Conservation (phyloP, 192 early-diverging fungal species). For the Allomyces arbusculus region DNA sequence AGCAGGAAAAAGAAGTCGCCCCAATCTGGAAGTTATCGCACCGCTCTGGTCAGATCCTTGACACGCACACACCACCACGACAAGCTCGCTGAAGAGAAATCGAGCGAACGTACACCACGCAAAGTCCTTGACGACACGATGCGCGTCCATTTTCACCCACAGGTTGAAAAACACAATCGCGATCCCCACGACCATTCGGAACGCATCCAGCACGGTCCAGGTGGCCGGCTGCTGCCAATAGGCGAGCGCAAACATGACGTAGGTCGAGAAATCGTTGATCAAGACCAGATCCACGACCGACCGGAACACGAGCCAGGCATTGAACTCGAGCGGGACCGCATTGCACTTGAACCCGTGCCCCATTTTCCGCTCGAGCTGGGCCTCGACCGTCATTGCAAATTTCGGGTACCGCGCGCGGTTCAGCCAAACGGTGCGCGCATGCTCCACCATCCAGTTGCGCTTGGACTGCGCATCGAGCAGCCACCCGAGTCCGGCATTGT, state of each 20-base stretch:
- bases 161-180: constrained; percentile 74
- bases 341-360: constrained; percentile 53
- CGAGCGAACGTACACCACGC: constrained; percentile 69
- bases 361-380: constrained; percentile 58
- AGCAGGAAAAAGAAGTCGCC: constrained; percentile 96
- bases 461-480: constrained; percentile 65
- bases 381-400: constrained; percentile 35
- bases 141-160: constrained; percentile 90
- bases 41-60: too few species aligned
- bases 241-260: constrained; percentile 59
- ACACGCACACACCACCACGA: constrained; percentile 1
- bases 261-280: constrained; percentile 78
- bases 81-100: constrained; percentile 6
- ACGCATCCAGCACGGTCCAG: constrained; percentile 32
- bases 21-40: constrained; percentile 47
- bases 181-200: constrained; percentile 57
- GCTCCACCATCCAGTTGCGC: constrained; percentile 42
- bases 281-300: constrained; percentile 80
- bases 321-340: constrained; percentile 81
- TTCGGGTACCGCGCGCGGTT: constrained; percentile 29
- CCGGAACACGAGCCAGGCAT: constrained; percentile 86
- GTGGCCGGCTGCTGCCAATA: constrained; percentile 55
- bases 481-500: constrained; percentile 71
- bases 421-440: constrained; percentile 48
- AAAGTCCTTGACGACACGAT: constrained; percentile 88